A percentile compares a stretch with the other conserved stretches of the same genome.
Evolutionary conservation across 1,284 basidiomycete genomes (phyloP).

Genomic region (Ceratobasidium sp.): DNA sequence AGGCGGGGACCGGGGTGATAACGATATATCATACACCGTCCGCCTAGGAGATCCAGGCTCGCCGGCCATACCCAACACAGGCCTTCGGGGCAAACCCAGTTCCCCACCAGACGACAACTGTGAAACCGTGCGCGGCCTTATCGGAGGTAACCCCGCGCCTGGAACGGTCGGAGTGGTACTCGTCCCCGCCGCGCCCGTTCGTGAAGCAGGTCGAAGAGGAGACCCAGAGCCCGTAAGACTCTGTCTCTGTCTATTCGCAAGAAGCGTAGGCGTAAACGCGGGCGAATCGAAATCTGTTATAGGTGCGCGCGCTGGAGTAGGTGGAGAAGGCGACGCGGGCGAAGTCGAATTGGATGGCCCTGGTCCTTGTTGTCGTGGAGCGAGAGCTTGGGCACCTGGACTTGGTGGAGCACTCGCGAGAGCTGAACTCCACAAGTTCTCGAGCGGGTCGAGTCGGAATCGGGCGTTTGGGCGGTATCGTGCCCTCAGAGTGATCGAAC

Average conservation of each 20-base stretch:
- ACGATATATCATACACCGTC: not conserved
- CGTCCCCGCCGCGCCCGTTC: not conserved
- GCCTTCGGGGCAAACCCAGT: not conserved
- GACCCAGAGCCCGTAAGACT: conserved; percentile 39
- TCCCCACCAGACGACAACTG: conserved; percentile 7
- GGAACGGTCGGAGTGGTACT: not conserved
- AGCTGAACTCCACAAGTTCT: conserved; percentile 77
- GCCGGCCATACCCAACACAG: not conserved
- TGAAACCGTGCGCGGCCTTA: conserved; percentile 27
- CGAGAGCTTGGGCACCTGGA: not conserved
- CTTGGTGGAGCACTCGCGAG: conserved; percentile 57
- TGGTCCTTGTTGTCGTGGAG: not conserved
- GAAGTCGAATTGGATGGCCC: conserved; percentile 3
- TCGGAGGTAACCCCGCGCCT: not conserved
- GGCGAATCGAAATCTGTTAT: conserved; percentile 56
- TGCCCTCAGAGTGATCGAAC: conserved; percentile 70
- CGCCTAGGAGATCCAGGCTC: not conserved
- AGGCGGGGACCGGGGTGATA: not conserved
- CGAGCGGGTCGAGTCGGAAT: conserved; percentile 79
- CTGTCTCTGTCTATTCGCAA: conserved; percentile 61
- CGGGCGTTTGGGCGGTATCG: conserved; percentile 74
- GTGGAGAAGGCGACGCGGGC: conserved; percentile 61
- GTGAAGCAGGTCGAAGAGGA: conserved; percentile 29
- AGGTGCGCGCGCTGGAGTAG: conserved; percentile 4
- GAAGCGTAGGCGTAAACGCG: conserved; percentile 73